phyloP scores from a whole-genome alignment of 2,329 filamentous ascomycete species.

The Bimuria novae-zelandiae region DNA sequence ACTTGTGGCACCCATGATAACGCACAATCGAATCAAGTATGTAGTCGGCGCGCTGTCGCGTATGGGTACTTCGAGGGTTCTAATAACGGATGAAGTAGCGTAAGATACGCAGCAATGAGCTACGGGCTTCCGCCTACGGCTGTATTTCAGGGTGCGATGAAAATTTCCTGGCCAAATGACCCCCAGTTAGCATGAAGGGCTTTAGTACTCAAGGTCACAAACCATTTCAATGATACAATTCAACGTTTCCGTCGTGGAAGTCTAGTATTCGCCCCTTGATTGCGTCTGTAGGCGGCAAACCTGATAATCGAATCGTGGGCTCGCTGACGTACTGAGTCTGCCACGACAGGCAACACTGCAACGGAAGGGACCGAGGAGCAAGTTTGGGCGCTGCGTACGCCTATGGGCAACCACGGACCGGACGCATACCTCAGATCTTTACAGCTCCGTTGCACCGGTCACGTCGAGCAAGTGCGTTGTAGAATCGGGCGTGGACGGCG shows the following conservation, averaged over 20 bases:
- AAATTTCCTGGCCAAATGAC: not conserved
- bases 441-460: constrained; percentile 18
- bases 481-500: not conserved
- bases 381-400: constrained; percentile 1
- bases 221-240: no score
- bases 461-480: not conserved
- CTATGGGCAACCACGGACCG: constrained; percentile 11
- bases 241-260: no score
- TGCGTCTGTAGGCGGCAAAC: no score
- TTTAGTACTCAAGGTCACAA: no score
- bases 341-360: constrained; percentile 8
- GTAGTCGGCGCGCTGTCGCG: not conserved
- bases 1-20: not conserved
- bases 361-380: constrained; percentile 8
- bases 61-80: not conserved
- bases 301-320: not conserved
- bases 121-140: not conserved
- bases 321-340: not conserved
- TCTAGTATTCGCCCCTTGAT: no score
- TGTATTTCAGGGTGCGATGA: not conserved
- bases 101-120: not conserved
- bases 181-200: no score
- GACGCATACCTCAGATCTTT: constrained; percentile 17
- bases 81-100: not conserved
- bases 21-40: not conserved